Evolutionary conservation across 2,329 filamentous ascomycete species (phyloP), one percentile per base, ranked within the genome.

Genomic region (Fusarium burgessii): DNA sequence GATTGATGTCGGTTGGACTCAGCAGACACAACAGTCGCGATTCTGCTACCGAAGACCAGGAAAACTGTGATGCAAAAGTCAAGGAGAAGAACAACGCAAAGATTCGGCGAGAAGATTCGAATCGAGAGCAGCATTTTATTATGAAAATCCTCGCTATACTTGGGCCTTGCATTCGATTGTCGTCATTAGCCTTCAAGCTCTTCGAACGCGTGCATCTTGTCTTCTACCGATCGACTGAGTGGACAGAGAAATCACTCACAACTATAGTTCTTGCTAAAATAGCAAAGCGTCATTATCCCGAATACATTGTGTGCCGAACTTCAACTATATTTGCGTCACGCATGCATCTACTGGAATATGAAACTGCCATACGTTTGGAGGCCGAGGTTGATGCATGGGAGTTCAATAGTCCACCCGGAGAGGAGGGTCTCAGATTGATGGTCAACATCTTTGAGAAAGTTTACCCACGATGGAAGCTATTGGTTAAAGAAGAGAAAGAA

Each of bases 171-270:
- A 91, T 98, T 66, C 88, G 95, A 40, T 87, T 99, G 15, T 93
- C 93, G 1, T 82, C 91, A 1, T 82, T 88, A 1, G 87, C 91
- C 1, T 88, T 94, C 68, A 93, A 91, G 75, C 87, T 99, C 1
- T 99, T 99, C 76, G 94, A 98, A 79, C 89, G 96, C 29, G 94
- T 98, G 1, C 96, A 98, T 81, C 84, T 99, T 5, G 94, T 99
- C 32, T 99, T 98, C 79, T 98, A 98, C 80, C 88, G 95, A 63
- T 98, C 95, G 13, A 97, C 94, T 0, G 93, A 97, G 78, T 99
- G 96, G 96, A 97, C 95, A 0, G 95, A 98, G 76, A 98, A 97
- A 79, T 98, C 95, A 2, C 84, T 99, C 17, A 98, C 94, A 3
- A 95, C 95, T 0, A 95, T 98, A 58, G 97, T 99, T 46, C 86